Evolutionary conservation across 495 filamentous ascomycete genomes (phyloP), one percentile per base, ranked within the genome.

Genomic region (Tuber calosporum): DNA sequence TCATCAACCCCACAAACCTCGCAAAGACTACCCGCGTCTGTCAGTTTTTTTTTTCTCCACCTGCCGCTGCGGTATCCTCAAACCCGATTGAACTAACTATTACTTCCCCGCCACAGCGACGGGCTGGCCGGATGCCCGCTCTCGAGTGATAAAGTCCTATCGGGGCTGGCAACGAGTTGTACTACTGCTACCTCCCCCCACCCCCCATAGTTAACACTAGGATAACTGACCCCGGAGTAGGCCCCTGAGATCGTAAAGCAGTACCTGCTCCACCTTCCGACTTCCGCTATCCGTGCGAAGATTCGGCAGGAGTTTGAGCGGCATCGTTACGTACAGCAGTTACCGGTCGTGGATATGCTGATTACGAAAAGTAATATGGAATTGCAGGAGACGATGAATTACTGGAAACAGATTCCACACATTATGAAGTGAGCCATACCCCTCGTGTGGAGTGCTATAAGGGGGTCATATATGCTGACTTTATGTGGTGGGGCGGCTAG

Each of bases 361-460:
- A 83, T 99, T 43, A 89, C 91, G 80, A 89, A 96, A 82, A 94
- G 91, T 82, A 89, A 96, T 81, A 86, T 89, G 79, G 95, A 99
- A 85, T 97, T 89, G 81, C 95, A 99, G 93, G 95, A 99, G 88
- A 98, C 93, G 45, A 87, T 98, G 85, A 99, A 98, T 84, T 99
- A 90, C 88, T 99, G 96, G 95, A 97, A 97, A 85, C 96, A 98
- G 85, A 87, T 94, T 70, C 91, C 92, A 68, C 95, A 99, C 82
- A 88, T 99, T 77, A 92, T 99, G 87, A 96, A 97, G 81, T 99
- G 72, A 79, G 77, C 53, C 19, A 17, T 13, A 19, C 53, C 30
- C 4, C 26, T 62, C 53, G 3, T 37, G 43, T 13, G 9, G 8
- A 34, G 34, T 69, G 53, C 41, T 40, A 45, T 66, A 66, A 34